Conservation (phyloP, 306 rosid genomes). For the Parietaria judaica region DNA sequence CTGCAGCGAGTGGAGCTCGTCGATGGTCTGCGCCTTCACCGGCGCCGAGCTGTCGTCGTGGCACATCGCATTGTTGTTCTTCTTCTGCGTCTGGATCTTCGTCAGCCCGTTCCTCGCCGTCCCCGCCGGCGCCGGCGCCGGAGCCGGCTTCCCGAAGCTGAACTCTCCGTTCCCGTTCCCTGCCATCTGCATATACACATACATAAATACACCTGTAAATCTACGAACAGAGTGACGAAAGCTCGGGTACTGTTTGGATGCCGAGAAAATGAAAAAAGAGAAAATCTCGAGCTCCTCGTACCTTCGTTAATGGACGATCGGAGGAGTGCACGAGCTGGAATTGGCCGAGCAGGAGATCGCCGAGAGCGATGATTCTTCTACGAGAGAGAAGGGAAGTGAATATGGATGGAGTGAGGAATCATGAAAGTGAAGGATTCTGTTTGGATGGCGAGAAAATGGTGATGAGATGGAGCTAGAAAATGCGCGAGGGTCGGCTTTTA, state of each 20-base stretch:
- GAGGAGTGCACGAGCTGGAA: too few relatives aligned
- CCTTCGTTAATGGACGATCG: too few relatives aligned
- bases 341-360: too few relatives aligned
- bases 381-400: conserved; percentile 4
- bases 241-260: too few relatives aligned
- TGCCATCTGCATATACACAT: conserved; percentile 16
- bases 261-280: too few relatives aligned
- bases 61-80: conserved; percentile 30
- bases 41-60: conserved; percentile 66
- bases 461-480: conserved; percentile 17
- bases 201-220: background rate
- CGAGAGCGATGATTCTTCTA: too few relatives aligned
- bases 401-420: conserved; percentile 6
- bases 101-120: conserved; percentile 37
- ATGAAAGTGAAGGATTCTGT: conserved; percentile 1
- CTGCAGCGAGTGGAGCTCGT: conserved; percentile 78
- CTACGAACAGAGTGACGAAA: too few relatives aligned
- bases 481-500: conserved; percentile 20
- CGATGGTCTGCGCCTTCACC: conserved; percentile 79
- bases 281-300: too few relatives aligned
- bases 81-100: conserved; percentile 38
- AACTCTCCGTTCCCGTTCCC: conserved; percentile 11
- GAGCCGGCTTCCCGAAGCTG: conserved; percentile 8
- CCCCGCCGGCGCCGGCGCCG: conserved; percentile 1
- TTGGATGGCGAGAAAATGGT: background rate